Percentiles rank a stretch among this genome's conserved stretches.
phyloP scores from a whole-genome alignment of 2,329 filamentous ascomycete genomes.

The Sarocladium oryzae region DNA sequence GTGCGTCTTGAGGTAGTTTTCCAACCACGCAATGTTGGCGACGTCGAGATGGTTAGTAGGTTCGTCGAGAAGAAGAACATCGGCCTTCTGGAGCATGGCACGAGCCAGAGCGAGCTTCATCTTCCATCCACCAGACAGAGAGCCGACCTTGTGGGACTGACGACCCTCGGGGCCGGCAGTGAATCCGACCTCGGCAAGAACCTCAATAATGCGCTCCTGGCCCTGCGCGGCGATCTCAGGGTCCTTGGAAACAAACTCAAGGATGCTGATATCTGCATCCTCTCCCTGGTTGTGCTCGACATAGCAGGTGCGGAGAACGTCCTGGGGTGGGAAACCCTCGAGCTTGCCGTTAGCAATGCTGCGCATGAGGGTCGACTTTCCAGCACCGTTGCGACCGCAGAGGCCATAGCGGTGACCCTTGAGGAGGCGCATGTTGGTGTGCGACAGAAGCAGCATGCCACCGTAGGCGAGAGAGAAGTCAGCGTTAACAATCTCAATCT shows the following conservation, averaged over 20 bases:
- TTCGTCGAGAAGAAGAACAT: slow-evolving; percentile 94
- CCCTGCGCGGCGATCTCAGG: slow-evolving; percentile 76
- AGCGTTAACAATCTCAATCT: slow-evolving; percentile 94
- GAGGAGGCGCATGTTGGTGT: slow-evolving; percentile 88
- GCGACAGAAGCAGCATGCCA: slow-evolving; percentile 92
- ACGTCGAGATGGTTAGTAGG: slow-evolving; percentile 98
- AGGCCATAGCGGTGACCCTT: slow-evolving; percentile 98
- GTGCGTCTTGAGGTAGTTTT: slow-evolving; percentile 92
- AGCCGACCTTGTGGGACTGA: slow-evolving; percentile 85
- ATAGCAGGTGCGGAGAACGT: slow-evolving; percentile 91
- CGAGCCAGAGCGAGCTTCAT: slow-evolving; percentile 97
- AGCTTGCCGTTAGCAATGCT: slow-evolving; percentile 93
- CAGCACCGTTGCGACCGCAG: slow-evolving; percentile 92
- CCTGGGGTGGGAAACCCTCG: slow-evolving; percentile 90
- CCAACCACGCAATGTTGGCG: slow-evolving; percentile 90
- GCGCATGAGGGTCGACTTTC: slow-evolving; percentile 98
- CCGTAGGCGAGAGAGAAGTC: slow-evolving; percentile 97
- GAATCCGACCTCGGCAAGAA: slow-evolving; percentile 90
- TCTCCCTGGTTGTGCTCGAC: slow-evolving; percentile 99
- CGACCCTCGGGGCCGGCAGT: slow-evolving; percentile 81
- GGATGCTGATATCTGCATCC: slow-evolving; percentile 91
- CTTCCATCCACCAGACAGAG: slow-evolving; percentile 97
- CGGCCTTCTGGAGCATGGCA: slow-evolving; percentile 95
- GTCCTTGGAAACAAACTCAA: slow-evolving; percentile 88
- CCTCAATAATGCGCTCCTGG: slow-evolving; percentile 71